A percentile compares a stretch with the other conserved stretches of the same genome.
Evolutionary conservation across 2,329 filamentous ascomycete genomes (phyloP).

Genomic region (Trichoderma arundinaceum): DNA sequence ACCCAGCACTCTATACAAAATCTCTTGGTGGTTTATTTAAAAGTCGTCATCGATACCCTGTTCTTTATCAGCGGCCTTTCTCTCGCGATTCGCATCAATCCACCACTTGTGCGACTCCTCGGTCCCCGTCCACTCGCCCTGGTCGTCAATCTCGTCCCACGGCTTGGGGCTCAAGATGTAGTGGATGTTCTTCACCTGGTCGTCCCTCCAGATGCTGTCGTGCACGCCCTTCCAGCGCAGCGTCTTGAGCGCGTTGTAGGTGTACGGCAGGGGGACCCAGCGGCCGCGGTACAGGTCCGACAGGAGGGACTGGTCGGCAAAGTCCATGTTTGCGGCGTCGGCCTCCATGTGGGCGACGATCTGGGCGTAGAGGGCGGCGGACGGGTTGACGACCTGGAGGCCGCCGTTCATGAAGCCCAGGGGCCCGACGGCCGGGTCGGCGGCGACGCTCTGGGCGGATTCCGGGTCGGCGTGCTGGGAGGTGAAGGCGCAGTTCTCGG

Average conservation of each 20-base stretch:
- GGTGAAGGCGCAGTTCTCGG: conserved; percentile 64
- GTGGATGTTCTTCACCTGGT: conserved; percentile 64
- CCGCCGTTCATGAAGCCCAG: conserved; percentile 54
- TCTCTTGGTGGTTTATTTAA: conserved; percentile 28
- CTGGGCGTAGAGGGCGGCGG: conserved; percentile 51
- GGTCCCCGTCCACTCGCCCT: conserved; percentile 51
- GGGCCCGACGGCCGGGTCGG: conserved; percentile 53
- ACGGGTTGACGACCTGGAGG: conserved; percentile 62
- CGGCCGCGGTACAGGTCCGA: conserved; percentile 59
- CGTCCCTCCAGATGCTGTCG: conserved; percentile 61
- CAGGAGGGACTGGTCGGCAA: conserved; percentile 65
- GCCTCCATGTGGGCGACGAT: conserved; percentile 59
- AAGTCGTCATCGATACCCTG: conserved; percentile 43
- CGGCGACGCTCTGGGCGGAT: conserved; percentile 52
- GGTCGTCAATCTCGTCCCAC: conserved; percentile 58
- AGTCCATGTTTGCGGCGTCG: conserved; percentile 56
- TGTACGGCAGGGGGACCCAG: conserved; percentile 64
- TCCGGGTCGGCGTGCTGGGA: conserved; percentile 56
- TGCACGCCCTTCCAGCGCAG: conserved; percentile 60
- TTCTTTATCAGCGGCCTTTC: conserved; percentile 49
- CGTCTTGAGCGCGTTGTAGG: conserved; percentile 69
- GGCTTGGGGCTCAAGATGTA: conserved; percentile 67
- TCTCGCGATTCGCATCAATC: conserved; percentile 55
- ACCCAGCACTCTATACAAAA: neutral
- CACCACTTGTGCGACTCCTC: conserved; percentile 63